These are phyloP conservation scores for Pythium monospermum DNA, from an alignment of 352 stramenopile genomes.

Conservation along the genomic window DNA sequence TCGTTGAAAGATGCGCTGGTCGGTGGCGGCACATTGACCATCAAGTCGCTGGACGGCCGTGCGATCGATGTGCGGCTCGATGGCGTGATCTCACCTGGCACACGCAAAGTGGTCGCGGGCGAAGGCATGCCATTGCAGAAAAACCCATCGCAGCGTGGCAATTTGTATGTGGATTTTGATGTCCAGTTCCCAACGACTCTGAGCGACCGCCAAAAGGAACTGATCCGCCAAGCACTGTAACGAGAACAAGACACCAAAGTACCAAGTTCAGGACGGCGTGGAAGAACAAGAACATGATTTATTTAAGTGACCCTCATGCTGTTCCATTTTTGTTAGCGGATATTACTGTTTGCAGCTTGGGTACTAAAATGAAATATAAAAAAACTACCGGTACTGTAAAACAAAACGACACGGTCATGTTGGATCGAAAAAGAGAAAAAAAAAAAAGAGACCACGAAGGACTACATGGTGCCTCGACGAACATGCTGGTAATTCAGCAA, in stretches of 20 bases:
- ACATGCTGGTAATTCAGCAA: slow-evolving; percentile 64
- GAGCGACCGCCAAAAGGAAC: slow-evolving; percentile 61
- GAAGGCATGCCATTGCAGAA: slow-evolving; percentile 96
- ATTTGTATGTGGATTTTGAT: slow-evolving; percentile 96
- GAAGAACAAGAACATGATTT: too few species aligned
- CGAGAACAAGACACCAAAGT: too few species aligned
- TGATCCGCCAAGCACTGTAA: slow-evolving; percentile 75
- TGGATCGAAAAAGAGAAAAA: not conserved
- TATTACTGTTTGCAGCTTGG: too few species aligned
- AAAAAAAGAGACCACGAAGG: slow-evolving; percentile 1
- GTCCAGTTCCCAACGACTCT: slow-evolving; percentile 94
- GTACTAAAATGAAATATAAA: not conserved
- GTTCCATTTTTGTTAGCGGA: too few species aligned
- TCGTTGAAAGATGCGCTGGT: slow-evolving; percentile 94
- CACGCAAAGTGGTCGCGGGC: slow-evolving; percentile 88
- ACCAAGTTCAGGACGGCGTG: too few species aligned
- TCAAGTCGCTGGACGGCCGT: slow-evolving; percentile 93
- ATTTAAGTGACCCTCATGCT: too few species aligned
- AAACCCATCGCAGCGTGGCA: slow-evolving; percentile 71
- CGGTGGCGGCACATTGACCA: slow-evolving; percentile 85
- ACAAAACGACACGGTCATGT: not conserved
- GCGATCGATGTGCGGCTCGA: slow-evolving; percentile 87
- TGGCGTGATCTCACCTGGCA: slow-evolving; percentile 87
- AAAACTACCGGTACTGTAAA: not conserved
- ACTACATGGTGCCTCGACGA: slow-evolving; percentile 65